Evolutionary conservation across 768 basidiomycete genomes (phyloP).

Genomic region (Mycena latifolia): DNA sequence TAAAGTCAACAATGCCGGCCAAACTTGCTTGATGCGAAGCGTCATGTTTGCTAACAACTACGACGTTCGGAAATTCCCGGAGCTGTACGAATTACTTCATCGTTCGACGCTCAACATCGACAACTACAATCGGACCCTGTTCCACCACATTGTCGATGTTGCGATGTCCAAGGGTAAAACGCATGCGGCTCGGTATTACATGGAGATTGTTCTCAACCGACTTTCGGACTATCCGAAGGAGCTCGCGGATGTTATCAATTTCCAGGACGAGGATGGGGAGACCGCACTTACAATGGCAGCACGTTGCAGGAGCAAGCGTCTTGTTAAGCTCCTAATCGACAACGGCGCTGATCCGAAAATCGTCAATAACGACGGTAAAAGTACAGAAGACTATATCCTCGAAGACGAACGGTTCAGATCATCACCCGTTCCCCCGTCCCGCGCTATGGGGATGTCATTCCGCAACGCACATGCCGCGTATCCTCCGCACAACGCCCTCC

Average conservation of each 20-base stretch:
- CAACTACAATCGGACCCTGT: constrained; percentile 96
- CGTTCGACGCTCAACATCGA: constrained; percentile 99
- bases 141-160: constrained; percentile 97
- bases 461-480: constrained; percentile 76
- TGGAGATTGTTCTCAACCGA: constrained; percentile 93
- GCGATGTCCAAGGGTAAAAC: constrained; percentile 98
- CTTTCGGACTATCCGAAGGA: constrained; percentile 95
- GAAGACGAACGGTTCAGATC: constrained; percentile 98
- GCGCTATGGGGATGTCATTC: constrained; percentile 76
- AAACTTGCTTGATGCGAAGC: constrained; percentile 97
- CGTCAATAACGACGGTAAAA: constrained; percentile 94
- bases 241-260: constrained; percentile 97
- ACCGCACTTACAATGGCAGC: constrained; percentile 98
- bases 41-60: constrained; percentile 99
- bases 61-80: constrained; percentile 98
- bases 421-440: constrained; percentile 84
- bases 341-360: constrained; percentile 97
- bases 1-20: constrained; percentile 95
- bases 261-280: constrained; percentile 99
- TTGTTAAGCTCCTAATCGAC: constrained; percentile 96
- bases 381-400: constrained; percentile 97
- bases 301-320: constrained; percentile 92
- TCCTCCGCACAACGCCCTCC: constrained; percentile 57
- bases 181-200: constrained; percentile 97
- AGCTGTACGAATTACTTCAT: constrained; percentile 95